phyloP scores from a whole-genome alignment of 768 basidiomycete genomes.

The Serendipita sp. region DNA sequence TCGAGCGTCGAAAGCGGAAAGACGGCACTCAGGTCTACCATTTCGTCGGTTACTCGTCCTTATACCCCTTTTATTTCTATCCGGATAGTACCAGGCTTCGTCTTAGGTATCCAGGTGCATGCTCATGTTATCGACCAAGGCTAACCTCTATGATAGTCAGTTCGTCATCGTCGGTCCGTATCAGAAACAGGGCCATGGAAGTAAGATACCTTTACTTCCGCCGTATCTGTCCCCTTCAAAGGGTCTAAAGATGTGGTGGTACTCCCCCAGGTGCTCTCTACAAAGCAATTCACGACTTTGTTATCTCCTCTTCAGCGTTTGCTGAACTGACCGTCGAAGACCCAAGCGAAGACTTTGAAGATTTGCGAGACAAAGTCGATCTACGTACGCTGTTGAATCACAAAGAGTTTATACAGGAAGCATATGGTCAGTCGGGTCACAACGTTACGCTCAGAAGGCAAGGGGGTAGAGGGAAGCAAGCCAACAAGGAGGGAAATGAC shows the following conservation, averaged over 20 bases:
- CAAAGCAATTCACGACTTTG: constrained; percentile 65
- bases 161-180: constrained; percentile 87
- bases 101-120: constrained; percentile 42
- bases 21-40: constrained; percentile 53
- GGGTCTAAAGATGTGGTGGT: constrained; percentile 6
- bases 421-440: constrained; percentile 18
- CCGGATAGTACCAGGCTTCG: constrained; percentile 81
- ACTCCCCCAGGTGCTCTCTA: constrained; percentile 60
- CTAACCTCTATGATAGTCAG: constrained; percentile 39
- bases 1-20: constrained; percentile 63
- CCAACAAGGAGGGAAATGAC: constrained; percentile 8
- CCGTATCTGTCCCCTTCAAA: background rate
- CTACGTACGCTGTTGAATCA: constrained; percentile 57
- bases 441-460: background rate
- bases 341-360: constrained; percentile 95
- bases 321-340: constrained; percentile 97
- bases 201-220: constrained; percentile 29
- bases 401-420: constrained; percentile 55
- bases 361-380: constrained; percentile 86
- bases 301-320: constrained; percentile 46
- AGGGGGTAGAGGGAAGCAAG: background rate
- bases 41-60: constrained; percentile 84
- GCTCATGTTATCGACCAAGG: background rate
- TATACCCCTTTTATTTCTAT: constrained; percentile 93
- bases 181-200: constrained; percentile 80